These are phyloP conservation scores for Trifolium dubium DNA, from an alignment of 306 rosid species.

Conservation along the genomic window DNA sequence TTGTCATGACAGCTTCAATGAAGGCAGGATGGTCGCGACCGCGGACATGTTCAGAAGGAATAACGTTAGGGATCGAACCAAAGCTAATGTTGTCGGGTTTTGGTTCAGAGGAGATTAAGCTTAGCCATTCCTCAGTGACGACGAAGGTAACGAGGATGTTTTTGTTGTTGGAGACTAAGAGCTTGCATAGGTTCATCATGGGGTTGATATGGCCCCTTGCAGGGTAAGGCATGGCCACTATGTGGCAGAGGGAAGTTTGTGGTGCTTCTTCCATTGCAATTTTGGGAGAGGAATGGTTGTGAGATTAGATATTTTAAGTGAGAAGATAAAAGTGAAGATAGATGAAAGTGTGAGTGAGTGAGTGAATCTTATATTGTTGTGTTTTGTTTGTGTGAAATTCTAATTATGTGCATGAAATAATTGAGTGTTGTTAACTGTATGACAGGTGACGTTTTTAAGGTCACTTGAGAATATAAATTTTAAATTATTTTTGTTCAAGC, in stretches of 20 bases:
- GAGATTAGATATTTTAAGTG: not conserved
- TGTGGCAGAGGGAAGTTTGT: slow-evolving; percentile 11
- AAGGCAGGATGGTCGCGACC: slow-evolving; percentile 32
- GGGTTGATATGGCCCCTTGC: slow-evolving; percentile 59
- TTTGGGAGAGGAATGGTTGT: not conserved
- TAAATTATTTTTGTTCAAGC: too few relatives aligned
- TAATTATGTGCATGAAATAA: slow-evolving; percentile 2
- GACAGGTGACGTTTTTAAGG: too few relatives aligned
- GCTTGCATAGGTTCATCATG: slow-evolving; percentile 51
- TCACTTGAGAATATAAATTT: too few relatives aligned
- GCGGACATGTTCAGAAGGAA: slow-evolving; percentile 49
- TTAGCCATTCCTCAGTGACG: slow-evolving; percentile 60
- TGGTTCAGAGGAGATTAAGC: slow-evolving; percentile 39
- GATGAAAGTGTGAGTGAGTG: not conserved
- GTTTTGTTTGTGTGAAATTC: not conserved
- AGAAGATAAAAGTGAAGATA: not conserved
- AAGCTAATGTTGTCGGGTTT: slow-evolving; percentile 39
- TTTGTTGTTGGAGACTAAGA: slow-evolving; percentile 19
- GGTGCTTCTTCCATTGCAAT: slow-evolving; percentile 35
- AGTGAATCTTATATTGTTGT: not conserved
- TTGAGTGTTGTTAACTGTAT: not conserved
- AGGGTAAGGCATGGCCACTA: slow-evolving; percentile 56
- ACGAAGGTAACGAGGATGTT: slow-evolving; percentile 45
- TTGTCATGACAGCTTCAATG: slow-evolving; percentile 34
- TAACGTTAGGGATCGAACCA: slow-evolving; percentile 43